Evolutionary conservation across 805 yeast genomes (phyloP).

Genomic region (Suhomyces faveliae): DNA sequence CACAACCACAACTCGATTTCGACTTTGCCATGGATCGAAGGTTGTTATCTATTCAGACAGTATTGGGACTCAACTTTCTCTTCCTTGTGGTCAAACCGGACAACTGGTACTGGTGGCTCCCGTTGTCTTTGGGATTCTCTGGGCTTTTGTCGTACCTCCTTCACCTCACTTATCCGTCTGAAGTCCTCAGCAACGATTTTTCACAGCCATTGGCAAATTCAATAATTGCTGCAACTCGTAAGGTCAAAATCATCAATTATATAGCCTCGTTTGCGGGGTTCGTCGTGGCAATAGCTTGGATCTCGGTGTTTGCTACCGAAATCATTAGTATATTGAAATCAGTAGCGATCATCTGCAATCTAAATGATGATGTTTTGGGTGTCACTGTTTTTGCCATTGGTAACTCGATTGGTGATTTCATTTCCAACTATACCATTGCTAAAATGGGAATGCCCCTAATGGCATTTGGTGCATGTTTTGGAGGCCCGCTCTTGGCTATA

Average conservation of each 20-base stretch:
- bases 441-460: slow-evolving; percentile 78
- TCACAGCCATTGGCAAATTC: neutral
- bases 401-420: slow-evolving; percentile 86
- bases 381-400: slow-evolving; percentile 89
- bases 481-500: slow-evolving; percentile 82
- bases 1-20: slow-evolving; percentile 6
- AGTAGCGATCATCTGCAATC: slow-evolving; percentile 54
- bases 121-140: slow-evolving; percentile 3
- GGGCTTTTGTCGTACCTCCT: slow-evolving; percentile 6
- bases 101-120: slow-evolving; percentile 5
- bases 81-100: slow-evolving; percentile 9
- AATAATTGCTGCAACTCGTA: neutral
- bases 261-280: slow-evolving; percentile 57
- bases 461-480: slow-evolving; percentile 96
- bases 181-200: neutral
- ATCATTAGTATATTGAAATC: slow-evolving; percentile 64
- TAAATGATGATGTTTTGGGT: slow-evolving; percentile 82
- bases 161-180: slow-evolving; percentile 5
- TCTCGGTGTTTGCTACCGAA: slow-evolving; percentile 66
- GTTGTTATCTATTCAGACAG: slow-evolving; percentile 28
- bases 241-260: slow-evolving; percentile 18
- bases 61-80: slow-evolving; percentile 28
- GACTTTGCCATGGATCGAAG: slow-evolving; percentile 19
- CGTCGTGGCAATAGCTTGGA: slow-evolving; percentile 61
- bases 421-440: slow-evolving; percentile 80